Evolutionary conservation across 768 basidiomycete species (phyloP).

Genomic region (Kwoniella shandongensis): DNA sequence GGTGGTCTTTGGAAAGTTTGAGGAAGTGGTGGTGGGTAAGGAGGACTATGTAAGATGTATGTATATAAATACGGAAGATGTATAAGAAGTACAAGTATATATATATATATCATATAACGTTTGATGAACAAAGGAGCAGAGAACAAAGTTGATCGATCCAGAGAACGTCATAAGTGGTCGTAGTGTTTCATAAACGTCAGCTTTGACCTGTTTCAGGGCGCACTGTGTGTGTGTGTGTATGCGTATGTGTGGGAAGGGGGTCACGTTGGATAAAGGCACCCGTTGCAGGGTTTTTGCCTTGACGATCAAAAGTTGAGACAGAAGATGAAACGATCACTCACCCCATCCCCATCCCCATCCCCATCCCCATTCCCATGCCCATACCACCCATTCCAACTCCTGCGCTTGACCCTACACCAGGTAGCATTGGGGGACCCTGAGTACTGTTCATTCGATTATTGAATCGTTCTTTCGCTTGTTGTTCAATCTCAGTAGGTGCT

Average conservation of each 20-base stretch:
- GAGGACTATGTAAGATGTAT: conserved; percentile 10
- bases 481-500: conserved; percentile 30
- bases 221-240: no score
- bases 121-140: background rate
- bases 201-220: no score
- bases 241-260: no score
- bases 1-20: conserved; percentile 22
- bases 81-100: background rate
- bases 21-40: conserved; percentile 16
- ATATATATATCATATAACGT: conserved; percentile 1
- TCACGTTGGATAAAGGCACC: no score
- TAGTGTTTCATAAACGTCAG: no score
- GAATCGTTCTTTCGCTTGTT: conserved; percentile 29
- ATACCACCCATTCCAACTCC: conserved; percentile 4
- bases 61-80: background rate
- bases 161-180: no score
- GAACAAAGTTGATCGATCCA: no score
- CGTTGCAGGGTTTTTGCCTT: no score
- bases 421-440: background rate
- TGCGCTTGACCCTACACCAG: conserved; percentile 9
- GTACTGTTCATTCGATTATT: conserved; percentile 11
- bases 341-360: conserved; percentile 7
- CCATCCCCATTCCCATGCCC: conserved; percentile 19
- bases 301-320: background rate
- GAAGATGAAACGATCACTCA: conserved; percentile 2